Base-by-base conservation (phyloP, 345 rosid species). In the Raphanus sativus region DNA sequence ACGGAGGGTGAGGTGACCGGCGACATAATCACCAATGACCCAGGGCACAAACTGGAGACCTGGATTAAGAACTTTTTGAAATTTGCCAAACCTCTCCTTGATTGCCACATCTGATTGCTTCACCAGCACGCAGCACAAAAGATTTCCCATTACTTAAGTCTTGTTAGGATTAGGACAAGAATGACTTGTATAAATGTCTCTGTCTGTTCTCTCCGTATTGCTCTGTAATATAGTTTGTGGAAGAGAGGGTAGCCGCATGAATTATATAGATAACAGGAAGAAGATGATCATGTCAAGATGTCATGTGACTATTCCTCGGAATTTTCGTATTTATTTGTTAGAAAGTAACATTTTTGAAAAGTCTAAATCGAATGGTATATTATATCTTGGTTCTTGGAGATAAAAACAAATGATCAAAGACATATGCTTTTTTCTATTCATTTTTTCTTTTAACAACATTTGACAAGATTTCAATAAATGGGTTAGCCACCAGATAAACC, bases 31-130 rank as follows among this genome's bases (percentile, higher is more conserved):
- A 29, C 93, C 91, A 8, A 87, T n/a, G 56, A 80, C 42, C 93
- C 93, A 89, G 1, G 89, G 93, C 15, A 89, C 74, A 60, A 81
- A 86, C 16, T 85, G 88, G 71, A 87, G 87, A 61, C 93, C 93
- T 11, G 93, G 93, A 67, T 86, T 74, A 0, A 89, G 87, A 33
- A 89, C 87, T 6, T 86, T 80, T 8, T 85, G 68, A 59, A 81
- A 89, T 67, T 87, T 89, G 13, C 93, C 93, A 76, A 89, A 89
- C 48, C 69, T 81, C 81, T 89, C 90, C 80, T 82, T 89, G 65
- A 89, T 58, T 1, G 90, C 90, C 1, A 87, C 85, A 4, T 86
- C 87, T 15, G 91, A 86, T 80, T 86, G 93, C 54, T 87, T 87
- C 68, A 87, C 89, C 66, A 87, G 82, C 62, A 82, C 52, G 73